These are phyloP conservation scores for Phialemoniopsis sp. DNA, from an alignment of 2,329 filamentous ascomycete species.

Conservation along the genomic window DNA sequence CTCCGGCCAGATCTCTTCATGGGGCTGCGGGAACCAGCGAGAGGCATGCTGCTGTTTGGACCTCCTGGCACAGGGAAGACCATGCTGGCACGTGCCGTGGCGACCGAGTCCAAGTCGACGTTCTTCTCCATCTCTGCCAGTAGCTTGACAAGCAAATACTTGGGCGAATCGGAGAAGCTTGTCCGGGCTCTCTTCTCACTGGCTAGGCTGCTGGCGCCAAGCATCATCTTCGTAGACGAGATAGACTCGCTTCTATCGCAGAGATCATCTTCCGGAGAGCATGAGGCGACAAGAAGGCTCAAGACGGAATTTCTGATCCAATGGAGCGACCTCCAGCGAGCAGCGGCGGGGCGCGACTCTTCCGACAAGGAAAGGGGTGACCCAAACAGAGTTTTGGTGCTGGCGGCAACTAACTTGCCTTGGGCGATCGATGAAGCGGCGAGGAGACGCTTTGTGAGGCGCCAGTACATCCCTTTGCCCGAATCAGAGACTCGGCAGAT, in stretches of 20 bases:
- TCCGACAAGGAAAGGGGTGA: conserved; percentile 64
- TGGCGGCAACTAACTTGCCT: conserved; percentile 92
- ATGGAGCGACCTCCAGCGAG: conserved; percentile 90
- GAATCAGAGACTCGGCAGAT: conserved; percentile 76
- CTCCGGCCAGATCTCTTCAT: conserved; percentile 93
- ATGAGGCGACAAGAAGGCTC: conserved; percentile 88
- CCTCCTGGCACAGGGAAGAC: conserved; percentile 98
- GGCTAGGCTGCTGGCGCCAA: conserved; percentile 85
- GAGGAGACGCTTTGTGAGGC: conserved; percentile 79
- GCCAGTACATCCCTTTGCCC: conserved; percentile 94
- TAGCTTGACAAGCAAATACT: conserved; percentile 90
- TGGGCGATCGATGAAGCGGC: conserved; percentile 99
- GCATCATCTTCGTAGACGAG: conserved; percentile 97
- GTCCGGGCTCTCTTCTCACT: conserved; percentile 87
- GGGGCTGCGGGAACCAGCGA: conserved; percentile 87
- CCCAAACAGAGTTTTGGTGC: conserved; percentile 81
- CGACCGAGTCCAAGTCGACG: conserved; percentile 89
- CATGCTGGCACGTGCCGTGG: conserved; percentile 91
- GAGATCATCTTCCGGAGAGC: conserved; percentile 77
- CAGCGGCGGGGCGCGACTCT: conserved; percentile 76
- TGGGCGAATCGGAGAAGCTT: conserved; percentile 94
- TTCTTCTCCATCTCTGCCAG: conserved; percentile 98
- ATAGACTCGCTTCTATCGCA: conserved; percentile 91
- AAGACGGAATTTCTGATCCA: conserved; percentile 98
- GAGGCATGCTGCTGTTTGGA: conserved; percentile 93